Base-by-base conservation (phyloP, 2,329 filamentous ascomycete genomes). In the Microdochium nivale region DNA sequence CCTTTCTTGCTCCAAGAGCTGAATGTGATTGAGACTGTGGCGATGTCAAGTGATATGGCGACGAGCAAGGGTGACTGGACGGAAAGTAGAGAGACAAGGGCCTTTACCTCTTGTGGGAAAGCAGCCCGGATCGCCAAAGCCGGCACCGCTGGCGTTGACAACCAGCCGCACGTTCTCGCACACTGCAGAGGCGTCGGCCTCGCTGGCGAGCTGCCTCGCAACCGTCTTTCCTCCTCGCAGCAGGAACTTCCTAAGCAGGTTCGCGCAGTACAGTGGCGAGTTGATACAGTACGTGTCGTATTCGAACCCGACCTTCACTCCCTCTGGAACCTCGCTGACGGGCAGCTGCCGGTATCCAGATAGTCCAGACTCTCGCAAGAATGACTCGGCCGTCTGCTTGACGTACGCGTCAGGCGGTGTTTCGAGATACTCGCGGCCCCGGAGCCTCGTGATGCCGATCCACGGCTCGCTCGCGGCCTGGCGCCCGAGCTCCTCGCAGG, bases 221-320 rank as follows among this genome's bases (percentile, higher is more conserved):
- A 67, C 50, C 3, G 69, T 54, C 48, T 56, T 59, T 2, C 70
- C 73, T 2, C 72, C 71, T 3, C 60, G 57, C 19, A 66, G 61
- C 13, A 63, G 64, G 50, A 77, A 69, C 51, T 66, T 57, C n/a
- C 73, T 64, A 33, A 77, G 60, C 47, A 77, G 56, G 51, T 73
- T 76, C 3, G 67, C 64, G 59, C 75, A 77, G 59, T 81, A 81
- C 4, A 80, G 61, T 58, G 79, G 79, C 1, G 77, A 68, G 51
- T 80, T 78, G 7, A 80, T 65, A 56, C 76, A 80, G 66, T 75
- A 81, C 0, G 77, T 79, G 32, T 74, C 65, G 56, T 80, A 81
- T 59, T 75, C 70, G 48, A 70, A 76, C 0, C 74, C 78, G 55
- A 76, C 66, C n/a, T 52, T 56, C 1, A 77, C 70, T 24, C 62